Evolutionary conservation across 2,329 filamentous ascomycete genomes (phyloP).

Genomic region (Diaporthe velutina): DNA sequence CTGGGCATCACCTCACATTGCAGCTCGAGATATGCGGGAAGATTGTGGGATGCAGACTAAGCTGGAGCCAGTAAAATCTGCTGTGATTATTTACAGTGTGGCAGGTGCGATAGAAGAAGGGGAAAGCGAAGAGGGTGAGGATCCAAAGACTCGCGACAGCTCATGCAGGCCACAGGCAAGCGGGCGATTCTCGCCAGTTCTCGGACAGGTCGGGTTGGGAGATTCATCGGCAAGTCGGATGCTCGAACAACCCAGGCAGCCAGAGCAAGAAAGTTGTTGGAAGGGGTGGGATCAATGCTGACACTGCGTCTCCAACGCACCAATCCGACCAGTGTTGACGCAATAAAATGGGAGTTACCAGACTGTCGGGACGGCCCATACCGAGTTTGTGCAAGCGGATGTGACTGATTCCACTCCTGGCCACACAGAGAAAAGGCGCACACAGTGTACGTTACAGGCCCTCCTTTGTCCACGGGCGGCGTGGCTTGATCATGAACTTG

Average conservation of each 20-base stretch:
- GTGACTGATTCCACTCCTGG: conserved; percentile 22
- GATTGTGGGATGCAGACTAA: no score
- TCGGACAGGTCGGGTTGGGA: conserved; percentile 25
- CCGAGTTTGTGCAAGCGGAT: conserved; percentile 23
- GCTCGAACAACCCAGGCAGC: neutral
- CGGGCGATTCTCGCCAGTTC: neutral
- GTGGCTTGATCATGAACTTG: conserved; percentile 2
- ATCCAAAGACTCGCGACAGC: neutral
- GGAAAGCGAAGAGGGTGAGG: neutral
- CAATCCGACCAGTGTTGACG: neutral
- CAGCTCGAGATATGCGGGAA: no score
- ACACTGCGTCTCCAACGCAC: conserved; percentile 15
- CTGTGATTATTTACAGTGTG: no score
- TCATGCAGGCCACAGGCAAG: neutral
- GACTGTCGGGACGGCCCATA: conserved; percentile 37
- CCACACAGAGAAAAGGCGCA: neutral
- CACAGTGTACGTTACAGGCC: neutral
- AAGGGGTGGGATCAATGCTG: conserved; percentile 15
- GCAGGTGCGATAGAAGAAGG: no score
- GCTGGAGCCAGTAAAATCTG: no score
- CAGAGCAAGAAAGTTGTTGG: conserved; percentile 1
- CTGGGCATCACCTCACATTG: no score
- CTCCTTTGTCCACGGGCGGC: conserved; percentile 18
- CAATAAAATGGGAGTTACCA: conserved; percentile 32
- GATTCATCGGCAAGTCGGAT: conserved; percentile 14